These are phyloP conservation scores for Salix udensis DNA, from an alignment of 345 rosid species.

Conservation along the genomic window DNA sequence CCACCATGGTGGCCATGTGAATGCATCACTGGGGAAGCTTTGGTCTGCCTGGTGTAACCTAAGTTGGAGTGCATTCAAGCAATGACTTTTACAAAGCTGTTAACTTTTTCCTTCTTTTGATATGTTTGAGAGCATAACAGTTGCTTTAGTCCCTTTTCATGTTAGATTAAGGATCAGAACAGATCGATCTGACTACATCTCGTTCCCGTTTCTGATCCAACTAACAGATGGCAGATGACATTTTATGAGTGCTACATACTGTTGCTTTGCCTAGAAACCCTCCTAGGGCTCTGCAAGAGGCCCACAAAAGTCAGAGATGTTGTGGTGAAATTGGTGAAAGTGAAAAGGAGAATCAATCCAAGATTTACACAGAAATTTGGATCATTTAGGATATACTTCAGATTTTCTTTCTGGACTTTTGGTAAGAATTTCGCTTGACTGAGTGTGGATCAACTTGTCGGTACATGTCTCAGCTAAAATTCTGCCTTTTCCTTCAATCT, in stretches of 20 bases:
- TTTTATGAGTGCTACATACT: not conserved
- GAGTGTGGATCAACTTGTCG: not conserved
- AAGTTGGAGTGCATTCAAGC: constrained; percentile 46
- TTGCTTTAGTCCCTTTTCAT: constrained; percentile 19
- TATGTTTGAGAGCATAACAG: constrained; percentile 10
- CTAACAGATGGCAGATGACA: not conserved
- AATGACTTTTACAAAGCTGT: constrained; percentile 45
- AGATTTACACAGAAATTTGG: constrained; percentile 17
- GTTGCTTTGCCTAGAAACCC: not conserved
- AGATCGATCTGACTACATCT: not conserved
- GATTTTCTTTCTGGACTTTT: not conserved
- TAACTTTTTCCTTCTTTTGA: constrained; percentile 33
- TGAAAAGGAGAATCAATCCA: constrained; percentile 30
- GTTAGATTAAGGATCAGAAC: not conserved
- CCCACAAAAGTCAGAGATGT: constrained; percentile 30
- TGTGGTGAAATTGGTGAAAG: constrained; percentile 26
- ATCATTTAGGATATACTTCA: constrained; percentile 30
- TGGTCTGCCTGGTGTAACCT: constrained; percentile 22
- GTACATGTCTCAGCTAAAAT: not conserved
- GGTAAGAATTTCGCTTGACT: not conserved
- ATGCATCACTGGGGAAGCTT: not conserved
- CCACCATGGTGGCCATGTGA: constrained; percentile 26
- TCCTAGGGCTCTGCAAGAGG: constrained; percentile 12
- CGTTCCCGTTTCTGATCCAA: not conserved
- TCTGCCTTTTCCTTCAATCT: not conserved